Evolutionary conservation across 306 rosid species (phyloP), one percentile per base, ranked within the genome.

Genomic region (Glycyrrhiza uralensis): DNA sequence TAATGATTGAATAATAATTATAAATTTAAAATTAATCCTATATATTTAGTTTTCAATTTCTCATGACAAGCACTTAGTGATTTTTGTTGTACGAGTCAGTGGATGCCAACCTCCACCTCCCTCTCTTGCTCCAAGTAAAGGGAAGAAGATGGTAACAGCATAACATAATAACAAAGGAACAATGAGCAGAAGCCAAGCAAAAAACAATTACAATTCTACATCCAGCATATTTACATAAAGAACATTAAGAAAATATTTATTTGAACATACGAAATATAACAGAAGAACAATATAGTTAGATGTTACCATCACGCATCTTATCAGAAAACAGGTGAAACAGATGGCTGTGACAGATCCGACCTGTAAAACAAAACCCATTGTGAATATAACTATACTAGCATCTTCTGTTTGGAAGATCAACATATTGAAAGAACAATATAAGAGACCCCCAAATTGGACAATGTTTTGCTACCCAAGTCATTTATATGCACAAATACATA

Each of bases 281-380:
- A 78, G 69, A 49, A 76, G 38, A 70, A 58, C 15, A 22, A 59
- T 24, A 69, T 41, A 75, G 67, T 42, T 7, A 74, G 80, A 78
- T 51, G 66, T 83, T 85, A 94, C 97, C 96, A 94, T 93, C 75
- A 89, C 59, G 52, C 95, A 89, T 91, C 99, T 85, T 63, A 94
- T 79, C 66, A 94, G 90, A 83, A 94, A 94, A 86, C 99, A 94
- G 77, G 91, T 87, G 87, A 87, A 94, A 80, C 99, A 91, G 78
- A 94, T 87, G 82, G 90, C 95, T 22, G 99, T 89, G 23, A 94
- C 97, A 33, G 86, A 91, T 74, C 99, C 99, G 29, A 94, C 99
- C 97, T 94, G 92, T 78, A 89, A 84, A 39, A 46, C 30, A 46
- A 71, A 32, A 14, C 75, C 15, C 33, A 5, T 47, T 33, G 42